phyloP scores from a whole-genome alignment of 169 alveolate species.

The Cryptosporidium baileyi region DNA sequence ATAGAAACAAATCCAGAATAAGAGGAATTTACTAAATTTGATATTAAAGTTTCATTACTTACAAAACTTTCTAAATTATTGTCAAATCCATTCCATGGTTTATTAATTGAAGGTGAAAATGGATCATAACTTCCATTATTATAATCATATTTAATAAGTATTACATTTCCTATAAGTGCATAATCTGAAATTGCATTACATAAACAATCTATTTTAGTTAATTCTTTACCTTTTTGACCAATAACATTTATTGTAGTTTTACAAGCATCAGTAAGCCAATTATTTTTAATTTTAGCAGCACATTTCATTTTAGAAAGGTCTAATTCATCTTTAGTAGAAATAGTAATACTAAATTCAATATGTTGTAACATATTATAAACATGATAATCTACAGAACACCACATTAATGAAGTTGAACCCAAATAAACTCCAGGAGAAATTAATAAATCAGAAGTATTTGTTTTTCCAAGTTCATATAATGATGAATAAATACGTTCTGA shows the following conservation, averaged over 20 bases:
- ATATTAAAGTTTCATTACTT: slow-evolving; percentile 28
- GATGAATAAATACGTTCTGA: neutral
- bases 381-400: slow-evolving; percentile 61
- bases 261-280: slow-evolving; percentile 28
- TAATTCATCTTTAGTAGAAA: slow-evolving; percentile 16
- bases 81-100: slow-evolving; percentile 67
- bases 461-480: neutral
- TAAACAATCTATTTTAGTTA: slow-evolving; percentile 6
- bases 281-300: slow-evolving; percentile 35
- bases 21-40: slow-evolving; percentile 30
- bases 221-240: slow-evolving; percentile 36
- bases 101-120: slow-evolving; percentile 62
- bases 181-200: slow-evolving; percentile 59
- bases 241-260: slow-evolving; percentile 10
- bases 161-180: slow-evolving; percentile 45
- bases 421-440: slow-evolving; percentile 32
- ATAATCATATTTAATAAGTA: neutral
- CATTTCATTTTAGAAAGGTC: slow-evolving; percentile 31
- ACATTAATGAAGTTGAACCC: slow-evolving; percentile 38
- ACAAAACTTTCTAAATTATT: slow-evolving; percentile 24
- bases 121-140: slow-evolving; percentile 57
- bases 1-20: slow-evolving; percentile 49
- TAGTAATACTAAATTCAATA: slow-evolving; percentile 12
- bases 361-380: slow-evolving; percentile 52
- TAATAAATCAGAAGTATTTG: neutral